Percentiles rank a stretch among this genome's conserved stretches.
Evolutionary conservation across 2,329 filamentous ascomycete genomes (phyloP).

Genomic region (Peltaster fructicola): DNA sequence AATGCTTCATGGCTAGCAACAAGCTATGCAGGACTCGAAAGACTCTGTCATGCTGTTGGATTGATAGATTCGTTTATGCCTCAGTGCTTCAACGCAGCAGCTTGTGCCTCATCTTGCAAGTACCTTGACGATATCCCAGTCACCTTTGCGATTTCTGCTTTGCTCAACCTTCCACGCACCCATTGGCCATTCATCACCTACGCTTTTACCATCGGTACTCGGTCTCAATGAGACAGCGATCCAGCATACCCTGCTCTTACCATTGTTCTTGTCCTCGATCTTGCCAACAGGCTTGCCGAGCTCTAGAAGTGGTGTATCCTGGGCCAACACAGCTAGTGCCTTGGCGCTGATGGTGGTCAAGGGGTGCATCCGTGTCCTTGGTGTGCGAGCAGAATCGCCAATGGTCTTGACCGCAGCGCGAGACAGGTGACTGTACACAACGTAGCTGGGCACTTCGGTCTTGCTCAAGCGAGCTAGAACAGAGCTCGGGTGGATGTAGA

Average conservation of each 20-base stretch:
- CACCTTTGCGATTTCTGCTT: slow-evolving; percentile 50
- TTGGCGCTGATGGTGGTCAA: slow-evolving; percentile 61
- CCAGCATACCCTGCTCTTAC: slow-evolving; percentile 54
- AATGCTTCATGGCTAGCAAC: too few species aligned
- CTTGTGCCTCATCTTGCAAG: too few species aligned
- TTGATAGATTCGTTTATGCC: too few species aligned
- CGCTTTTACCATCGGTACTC: slow-evolving; percentile 4
- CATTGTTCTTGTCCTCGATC: slow-evolving; percentile 35
- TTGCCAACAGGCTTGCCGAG: slow-evolving; percentile 89
- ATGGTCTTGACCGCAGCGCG: slow-evolving; percentile 36
- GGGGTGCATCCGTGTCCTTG: slow-evolving; percentile 74
- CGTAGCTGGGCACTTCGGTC: slow-evolving; percentile 67
- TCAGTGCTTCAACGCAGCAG: too few species aligned
- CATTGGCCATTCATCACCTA: slow-evolving; percentile 26
- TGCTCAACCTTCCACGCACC: slow-evolving; percentile 74
- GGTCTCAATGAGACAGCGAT: slow-evolving; percentile 53
- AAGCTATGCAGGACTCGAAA: too few species aligned
- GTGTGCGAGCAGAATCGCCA: slow-evolving; percentile 31
- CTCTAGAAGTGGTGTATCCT: slow-evolving; percentile 65
- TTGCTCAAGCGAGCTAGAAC: slow-evolving; percentile 50
- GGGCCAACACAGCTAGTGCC: slow-evolving; percentile 61
- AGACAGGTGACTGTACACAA: slow-evolving; percentile 78
- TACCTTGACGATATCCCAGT: slow-evolving; percentile 54
- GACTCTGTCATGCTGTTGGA: too few species aligned
- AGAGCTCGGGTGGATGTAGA: slow-evolving; percentile 79